Conservation (phyloP, 345 rosid genomes). For the Boechera stricta region DNA sequence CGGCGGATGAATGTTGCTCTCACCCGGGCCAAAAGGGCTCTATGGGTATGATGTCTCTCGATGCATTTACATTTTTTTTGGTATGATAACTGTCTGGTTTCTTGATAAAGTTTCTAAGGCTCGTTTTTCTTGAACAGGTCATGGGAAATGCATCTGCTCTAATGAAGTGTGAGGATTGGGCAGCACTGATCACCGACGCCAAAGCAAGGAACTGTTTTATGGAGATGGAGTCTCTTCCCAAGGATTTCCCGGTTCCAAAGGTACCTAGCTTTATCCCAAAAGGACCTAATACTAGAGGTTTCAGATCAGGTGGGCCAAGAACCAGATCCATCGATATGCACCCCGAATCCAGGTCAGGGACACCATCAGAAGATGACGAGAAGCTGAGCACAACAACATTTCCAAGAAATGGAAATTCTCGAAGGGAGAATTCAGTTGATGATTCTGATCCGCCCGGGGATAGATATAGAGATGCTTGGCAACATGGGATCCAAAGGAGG, state of each 20-base stretch:
- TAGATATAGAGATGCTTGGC: slow-evolving; percentile 81
- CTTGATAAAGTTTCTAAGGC: slow-evolving; percentile 13
- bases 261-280: slow-evolving; percentile 63
- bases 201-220: slow-evolving; percentile 85
- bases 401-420: slow-evolving; percentile 64
- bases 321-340: slow-evolving; percentile 67
- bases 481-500: slow-evolving; percentile 67
- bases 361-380: slow-evolving; percentile 79
- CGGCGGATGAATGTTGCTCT: slow-evolving; percentile 99
- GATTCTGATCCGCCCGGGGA: slow-evolving; percentile 69
- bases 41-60: slow-evolving; percentile 71
- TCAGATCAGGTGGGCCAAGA: slow-evolving; percentile 75
- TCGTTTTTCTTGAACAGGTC: slow-evolving; percentile 58
- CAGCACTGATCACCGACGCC: slow-evolving; percentile 84
- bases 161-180: slow-evolving; percentile 91
- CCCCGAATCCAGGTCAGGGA: slow-evolving; percentile 71
- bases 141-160: slow-evolving; percentile 95
- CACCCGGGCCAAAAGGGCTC: slow-evolving; percentile 95
- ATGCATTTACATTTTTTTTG: background rate
- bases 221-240: slow-evolving; percentile 93
- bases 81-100: slow-evolving; percentile 12
- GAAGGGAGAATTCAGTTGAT: slow-evolving; percentile 65
- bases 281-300: slow-evolving; percentile 63
- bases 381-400: slow-evolving; percentile 54
- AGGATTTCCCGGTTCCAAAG: slow-evolving; percentile 65